A percentile compares a stretch with the other conserved stretches of the same genome.
Conservation (phyloP, 208 protist genomes). For the Spongospora subterranea region DNA sequence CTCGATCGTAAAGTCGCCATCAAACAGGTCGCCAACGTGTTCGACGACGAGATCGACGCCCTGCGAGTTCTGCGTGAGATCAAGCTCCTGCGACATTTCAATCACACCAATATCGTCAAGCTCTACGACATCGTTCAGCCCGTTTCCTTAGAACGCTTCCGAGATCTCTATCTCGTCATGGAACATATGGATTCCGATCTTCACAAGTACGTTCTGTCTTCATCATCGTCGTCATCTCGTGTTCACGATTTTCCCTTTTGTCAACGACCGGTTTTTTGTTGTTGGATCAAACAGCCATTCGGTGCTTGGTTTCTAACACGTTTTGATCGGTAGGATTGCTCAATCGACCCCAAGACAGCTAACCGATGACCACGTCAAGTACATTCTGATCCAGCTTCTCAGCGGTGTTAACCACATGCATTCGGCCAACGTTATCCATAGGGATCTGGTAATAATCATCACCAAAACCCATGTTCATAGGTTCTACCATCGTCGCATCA, state of each 20-base stretch:
- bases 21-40: slow-evolving; percentile 87
- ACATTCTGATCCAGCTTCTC: slow-evolving; percentile 78
- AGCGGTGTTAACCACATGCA: slow-evolving; percentile 89
- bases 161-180: slow-evolving; percentile 85
- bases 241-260: neutral
- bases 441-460: slow-evolving; percentile 4
- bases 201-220: slow-evolving; percentile 84
- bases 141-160: slow-evolving; percentile 77
- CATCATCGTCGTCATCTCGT: neutral
- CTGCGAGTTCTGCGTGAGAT: slow-evolving; percentile 92
- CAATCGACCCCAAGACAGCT: neutral
- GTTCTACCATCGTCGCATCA: too few species aligned
- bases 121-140: slow-evolving; percentile 56
- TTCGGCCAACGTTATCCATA: slow-evolving; percentile 74
- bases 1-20: neutral
- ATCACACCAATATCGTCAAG: slow-evolving; percentile 58
- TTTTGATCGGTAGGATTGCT: neutral
- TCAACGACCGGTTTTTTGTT: too few species aligned
- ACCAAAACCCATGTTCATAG: neutral
- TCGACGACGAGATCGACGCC: slow-evolving; percentile 86
- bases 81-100: slow-evolving; percentile 80
- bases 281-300: too few species aligned
- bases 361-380: slow-evolving; percentile 23
- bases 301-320: too few species aligned
- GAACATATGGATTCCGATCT: slow-evolving; percentile 94